Base-by-base conservation (phyloP, 345 rosid species). In the Populus tremula region DNA sequence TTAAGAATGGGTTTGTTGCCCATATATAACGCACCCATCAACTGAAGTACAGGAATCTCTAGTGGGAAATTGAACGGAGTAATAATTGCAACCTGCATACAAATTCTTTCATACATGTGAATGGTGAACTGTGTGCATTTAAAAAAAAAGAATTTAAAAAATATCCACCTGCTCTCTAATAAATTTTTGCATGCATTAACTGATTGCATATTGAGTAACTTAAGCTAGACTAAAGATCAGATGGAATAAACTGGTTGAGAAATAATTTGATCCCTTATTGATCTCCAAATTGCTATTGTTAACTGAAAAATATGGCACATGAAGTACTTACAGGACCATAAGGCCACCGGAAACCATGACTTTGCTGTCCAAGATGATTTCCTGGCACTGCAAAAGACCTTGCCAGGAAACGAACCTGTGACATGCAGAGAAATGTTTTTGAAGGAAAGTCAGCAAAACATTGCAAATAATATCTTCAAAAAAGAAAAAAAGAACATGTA, bases 1-100 rank as follows among this genome's bases (percentile, higher is more conserved):
- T 96, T 96, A 63, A 93, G 91, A 79, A 92, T 72, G 38, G 98
- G 96, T 81, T 96, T 96, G 90, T 96, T 96, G 77, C 99, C 99
- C 99, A 96, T 94, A 75, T 92, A 96, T 67, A 96, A 84, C 45
- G 99, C 97, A 69, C 98, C 99, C 99, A 96, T 92, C 87, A 96
- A 61, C 87, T 96, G 99, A 85, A 96, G 97, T 53, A 90, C 83
- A 0, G 99, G 99, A 86, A 96, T 96, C 92, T 96, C 99, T 36
- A 96, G 86, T 12, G 99, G 98, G 76, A 96, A 96, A 83, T 96
- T 96, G 87, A 96, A 96, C 31, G 99, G 99, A 59, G 99, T 96
- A 73, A 96, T 77, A 81, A 96, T 89, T 5, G 98, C 97, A 53
- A 96, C 98, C 99, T 96, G 88, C 85, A 76, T 6, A 76, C 33